Evolutionary conservation across 306 rosid species (phyloP), one percentile per base, ranked within the genome.

Genomic region (Cucurbita moschata): DNA sequence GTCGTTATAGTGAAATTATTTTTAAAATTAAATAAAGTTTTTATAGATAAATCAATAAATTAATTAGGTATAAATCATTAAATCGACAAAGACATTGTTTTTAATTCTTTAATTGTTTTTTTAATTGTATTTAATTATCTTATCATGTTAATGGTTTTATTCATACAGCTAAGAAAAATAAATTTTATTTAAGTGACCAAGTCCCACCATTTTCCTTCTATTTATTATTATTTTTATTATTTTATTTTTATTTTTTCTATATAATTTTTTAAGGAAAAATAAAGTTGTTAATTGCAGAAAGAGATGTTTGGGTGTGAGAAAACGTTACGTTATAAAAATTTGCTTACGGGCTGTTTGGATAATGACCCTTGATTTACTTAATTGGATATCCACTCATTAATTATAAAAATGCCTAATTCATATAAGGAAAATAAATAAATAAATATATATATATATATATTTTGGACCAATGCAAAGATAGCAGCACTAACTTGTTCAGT

Each of bases 291-390:
- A 67, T 21, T 12, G 18, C 19, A 14, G 72, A 67, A 67, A 67
- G 18, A 67, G 55, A 67, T 67, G 19, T 67, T 46, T 67, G 7
- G 55, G 72, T 67, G 19, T 46, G 72, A 67, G 72, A 67, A 67
- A 18, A 67, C 55, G 72, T 46, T 47, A 46, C 56, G 56, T 67
- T 67, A 46, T 46, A 67, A 46, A 66, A 19, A 18, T 46, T 44
- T 44, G 37, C 52, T 42, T 65, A 64, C 13, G 30, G 51, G 72
- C 54, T 46, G 72, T 67, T 67, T 67, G 55, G 72, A 67, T 21
- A 18, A 19, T 44, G 72, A 64, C 71, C 15, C 42, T 64, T n/a
- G 4, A 2, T 42, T 64, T 40, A 30, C 9, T 44, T 64, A 40
- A 37, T 15, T 59, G 37, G 0, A 30, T 50, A 50, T 50, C 54